Conservation (phyloP, 1,284 basidiomycete genomes). For the Apiotrichum laibachii region DNA sequence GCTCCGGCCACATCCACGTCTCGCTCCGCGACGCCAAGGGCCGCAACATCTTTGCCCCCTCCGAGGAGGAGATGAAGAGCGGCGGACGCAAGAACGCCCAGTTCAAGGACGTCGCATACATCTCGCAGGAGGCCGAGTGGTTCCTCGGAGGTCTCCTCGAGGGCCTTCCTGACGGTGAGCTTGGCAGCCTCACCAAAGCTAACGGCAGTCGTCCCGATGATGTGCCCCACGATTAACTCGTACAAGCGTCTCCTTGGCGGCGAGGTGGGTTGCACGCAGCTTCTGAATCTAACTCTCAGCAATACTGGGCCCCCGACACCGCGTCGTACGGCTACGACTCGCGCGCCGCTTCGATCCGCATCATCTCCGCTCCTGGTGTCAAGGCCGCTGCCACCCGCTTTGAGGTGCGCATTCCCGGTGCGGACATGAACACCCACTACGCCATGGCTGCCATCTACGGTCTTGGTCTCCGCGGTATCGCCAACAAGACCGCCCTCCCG, state of each 20-base stretch:
- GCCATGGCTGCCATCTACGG: conserved; percentile 81
- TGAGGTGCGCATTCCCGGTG: conserved; percentile 90
- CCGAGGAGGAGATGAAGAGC: conserved; percentile 57
- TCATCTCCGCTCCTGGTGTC: conserved; percentile 84
- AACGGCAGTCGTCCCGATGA: conserved; percentile 50
- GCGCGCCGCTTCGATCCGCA: conserved; percentile 82
- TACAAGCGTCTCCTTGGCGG: conserved; percentile 97
- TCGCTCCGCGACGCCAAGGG: conserved; percentile 71
- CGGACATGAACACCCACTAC: conserved; percentile 85
- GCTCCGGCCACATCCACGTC: conserved; percentile 90
- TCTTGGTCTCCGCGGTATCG: conserved; percentile 81
- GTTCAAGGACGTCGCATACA: conserved; percentile 74
- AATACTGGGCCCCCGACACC: conserved; percentile 92
- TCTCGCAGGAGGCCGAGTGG: conserved; percentile 81
- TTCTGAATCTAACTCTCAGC: conserved; percentile 39
- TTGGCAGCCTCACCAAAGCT: background rate
- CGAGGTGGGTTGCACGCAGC: conserved; percentile 57
- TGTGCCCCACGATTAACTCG: conserved; percentile 93
- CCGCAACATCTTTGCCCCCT: conserved; percentile 70
- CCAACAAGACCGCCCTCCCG: conserved; percentile 67
- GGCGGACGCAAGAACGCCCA: conserved; percentile 67
- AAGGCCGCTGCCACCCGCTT: conserved; percentile 76
- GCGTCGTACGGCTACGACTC: conserved; percentile 89
- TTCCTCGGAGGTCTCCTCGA: conserved; percentile 88
- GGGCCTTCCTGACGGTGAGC: conserved; percentile 79